Conservation (phyloP, 2,329 filamentous ascomycete genomes). For the Dothidotthia symphoricarpi region DNA sequence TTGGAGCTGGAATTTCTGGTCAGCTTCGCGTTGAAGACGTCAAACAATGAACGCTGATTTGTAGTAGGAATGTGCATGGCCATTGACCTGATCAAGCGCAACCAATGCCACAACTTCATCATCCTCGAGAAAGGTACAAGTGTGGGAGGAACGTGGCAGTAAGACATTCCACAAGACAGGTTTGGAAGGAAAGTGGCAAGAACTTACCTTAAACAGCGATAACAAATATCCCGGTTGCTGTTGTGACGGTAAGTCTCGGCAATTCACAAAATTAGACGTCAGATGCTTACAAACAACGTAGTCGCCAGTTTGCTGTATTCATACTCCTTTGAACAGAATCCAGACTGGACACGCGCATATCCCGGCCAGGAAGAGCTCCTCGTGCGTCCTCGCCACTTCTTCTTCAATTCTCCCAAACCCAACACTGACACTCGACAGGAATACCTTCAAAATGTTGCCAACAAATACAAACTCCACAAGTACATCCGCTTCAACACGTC, state of each 20-base stretch:
- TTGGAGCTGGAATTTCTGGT: slow-evolving; percentile 57
- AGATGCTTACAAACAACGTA: slow-evolving; percentile 4
- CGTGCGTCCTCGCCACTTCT: slow-evolving; percentile 36
- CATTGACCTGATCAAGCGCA: slow-evolving; percentile 56
- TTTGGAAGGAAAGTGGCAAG: neutral
- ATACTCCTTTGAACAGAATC: slow-evolving; percentile 61
- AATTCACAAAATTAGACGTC: too few species aligned
- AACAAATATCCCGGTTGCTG: slow-evolving; percentile 59
- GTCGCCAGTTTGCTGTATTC: slow-evolving; percentile 58
- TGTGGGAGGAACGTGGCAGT: slow-evolving; percentile 54
- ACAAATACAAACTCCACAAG: slow-evolving; percentile 55
- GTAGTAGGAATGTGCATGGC: slow-evolving; percentile 53
- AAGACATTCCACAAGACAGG: slow-evolving; percentile 3
- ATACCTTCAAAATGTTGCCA: slow-evolving; percentile 55
- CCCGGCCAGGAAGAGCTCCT: slow-evolving; percentile 61
- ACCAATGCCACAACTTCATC: slow-evolving; percentile 55
- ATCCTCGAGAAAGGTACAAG: slow-evolving; percentile 57
- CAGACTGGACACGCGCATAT: slow-evolving; percentile 58
- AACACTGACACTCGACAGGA: slow-evolving; percentile 24
- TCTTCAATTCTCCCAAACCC: neutral
- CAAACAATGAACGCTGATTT: neutral
- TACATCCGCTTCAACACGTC: slow-evolving; percentile 59
- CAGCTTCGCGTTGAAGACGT: too few species aligned
- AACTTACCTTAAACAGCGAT: slow-evolving; percentile 36
- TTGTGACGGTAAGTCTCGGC: slow-evolving; percentile 46